Base-by-base conservation (phyloP, 768 basidiomycete genomes). In the Pisolithus marmoratus region DNA sequence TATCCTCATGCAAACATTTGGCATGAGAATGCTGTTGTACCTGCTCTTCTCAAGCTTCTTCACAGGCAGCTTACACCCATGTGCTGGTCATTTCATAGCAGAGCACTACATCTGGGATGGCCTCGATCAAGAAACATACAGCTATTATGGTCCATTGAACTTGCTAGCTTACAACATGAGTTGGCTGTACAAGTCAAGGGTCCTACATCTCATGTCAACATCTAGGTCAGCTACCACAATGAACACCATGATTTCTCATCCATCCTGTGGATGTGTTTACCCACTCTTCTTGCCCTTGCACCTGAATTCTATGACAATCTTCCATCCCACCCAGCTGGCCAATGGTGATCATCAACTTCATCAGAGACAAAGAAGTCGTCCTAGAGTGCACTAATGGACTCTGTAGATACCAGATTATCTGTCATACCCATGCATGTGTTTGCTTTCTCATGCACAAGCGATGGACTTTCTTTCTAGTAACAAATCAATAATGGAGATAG, bases 211-310 rank as follows among this genome's bases (percentile, higher is more conserved):
- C 20, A 14, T 19, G 8, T 8, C 41, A 37, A 26, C 12, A 14
- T 50, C 19, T 57, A 93, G 90, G 91, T 97, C 58, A 96, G 96
- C 37, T 98, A 97, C 65, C 96, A 99, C 68, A 97, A 99, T 69
- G 96, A 98, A 63, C 96, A 99, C 70, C 96, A 99, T 70, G 96
- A 99, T 70, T 98, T 99, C 70, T 94, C 96, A 8, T 93, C 93
- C 12, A 71, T 99, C 1, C 80, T 95, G 1, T 99, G 96, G 96
- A 97, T 94, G 17, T 83, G 89, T 22, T 78, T 98, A 0, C 90
- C 94, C 2, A 79, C 81, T 5, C 81, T 99, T 20, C 83, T 85
- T 26, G 77, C 78, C 2, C 77, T 96, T 26, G 95, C 94, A 7
- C 87, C 86, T 3, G 95, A 98, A 67, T 94, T 87, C 65, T 99